Conservation (phyloP, 139 green algal species). For the Chlorella sorokiniana region DNA sequence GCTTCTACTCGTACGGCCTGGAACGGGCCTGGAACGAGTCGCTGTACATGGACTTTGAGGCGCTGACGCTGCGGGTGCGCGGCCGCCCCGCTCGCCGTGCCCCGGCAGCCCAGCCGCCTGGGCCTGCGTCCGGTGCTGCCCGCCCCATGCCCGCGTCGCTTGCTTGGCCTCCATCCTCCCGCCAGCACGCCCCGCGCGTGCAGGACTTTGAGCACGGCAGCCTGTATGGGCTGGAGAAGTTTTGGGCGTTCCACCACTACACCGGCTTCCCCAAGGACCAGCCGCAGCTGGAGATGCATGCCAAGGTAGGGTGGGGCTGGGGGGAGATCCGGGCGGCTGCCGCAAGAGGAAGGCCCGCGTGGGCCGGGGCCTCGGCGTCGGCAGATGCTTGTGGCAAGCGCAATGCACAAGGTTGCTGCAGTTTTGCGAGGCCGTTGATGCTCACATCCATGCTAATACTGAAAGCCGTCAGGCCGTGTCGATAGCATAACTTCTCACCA, state of each 20-base stretch:
- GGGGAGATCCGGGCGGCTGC: neutral
- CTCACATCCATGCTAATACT: constrained; percentile 61
- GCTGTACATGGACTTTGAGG: constrained; percentile 92
- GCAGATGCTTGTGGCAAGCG: neutral
- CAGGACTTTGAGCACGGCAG: constrained; percentile 78
- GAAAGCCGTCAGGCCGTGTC: constrained; percentile 36
- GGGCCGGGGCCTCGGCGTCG: neutral
- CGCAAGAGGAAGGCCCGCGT: neutral
- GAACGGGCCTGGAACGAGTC: constrained; percentile 74
- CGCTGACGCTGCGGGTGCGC: constrained; percentile 65
- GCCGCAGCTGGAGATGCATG: constrained; percentile 53
- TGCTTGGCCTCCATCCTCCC: neutral
- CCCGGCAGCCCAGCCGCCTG: too few species aligned
- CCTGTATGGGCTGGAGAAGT: constrained; percentile 98
- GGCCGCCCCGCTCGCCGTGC: too few species aligned
- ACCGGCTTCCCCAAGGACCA: constrained; percentile 66
- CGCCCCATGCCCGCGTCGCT: neutral
- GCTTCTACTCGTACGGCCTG: constrained; percentile 91
- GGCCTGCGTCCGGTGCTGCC: neutral
- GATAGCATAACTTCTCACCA: constrained; percentile 55
- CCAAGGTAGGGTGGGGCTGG: constrained; percentile 25
- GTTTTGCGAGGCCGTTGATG: constrained; percentile 38
- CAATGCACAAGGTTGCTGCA: neutral
- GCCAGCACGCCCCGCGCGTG: neutral
- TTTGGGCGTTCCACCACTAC: constrained; percentile 97